A percentile compares a stretch with the other conserved stretches of the same genome.
These are phyloP conservation scores for Annona squamosa DNA, from an alignment of 164 flowering plant genomes.

Conservation along the genomic window DNA sequence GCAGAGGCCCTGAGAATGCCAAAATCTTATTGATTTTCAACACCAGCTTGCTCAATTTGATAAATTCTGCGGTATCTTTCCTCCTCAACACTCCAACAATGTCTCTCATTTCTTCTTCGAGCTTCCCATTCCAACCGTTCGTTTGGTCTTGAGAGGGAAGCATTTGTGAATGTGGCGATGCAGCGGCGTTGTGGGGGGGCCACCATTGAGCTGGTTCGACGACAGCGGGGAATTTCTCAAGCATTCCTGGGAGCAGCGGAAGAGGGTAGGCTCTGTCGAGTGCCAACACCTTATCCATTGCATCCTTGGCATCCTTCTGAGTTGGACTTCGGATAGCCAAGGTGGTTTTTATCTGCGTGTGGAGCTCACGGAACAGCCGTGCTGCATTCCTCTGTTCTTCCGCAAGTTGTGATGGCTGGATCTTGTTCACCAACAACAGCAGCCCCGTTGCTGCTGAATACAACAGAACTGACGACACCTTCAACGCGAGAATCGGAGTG, in stretches of 20 bases:
- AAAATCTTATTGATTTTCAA: conserved; percentile 41
- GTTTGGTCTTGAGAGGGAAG: neutral
- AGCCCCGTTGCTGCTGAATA: conserved; percentile 56
- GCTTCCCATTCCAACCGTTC: conserved; percentile 38
- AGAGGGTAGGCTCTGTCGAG: conserved; percentile 53
- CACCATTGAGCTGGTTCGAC: conserved; percentile 47
- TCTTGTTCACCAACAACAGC: conserved; percentile 49
- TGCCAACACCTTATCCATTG: conserved; percentile 36
- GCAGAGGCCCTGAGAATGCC: conserved; percentile 46
- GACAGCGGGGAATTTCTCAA: conserved; percentile 40
- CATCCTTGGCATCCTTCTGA: conserved; percentile 19
- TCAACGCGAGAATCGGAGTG: conserved; percentile 25
- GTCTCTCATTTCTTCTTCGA: conserved; percentile 51
- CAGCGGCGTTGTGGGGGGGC: conserved; percentile 9
- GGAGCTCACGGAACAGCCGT: conserved; percentile 52
- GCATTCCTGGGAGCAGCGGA: conserved; percentile 42
- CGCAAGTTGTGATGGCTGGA: conserved; percentile 74
- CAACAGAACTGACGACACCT: conserved; percentile 37
- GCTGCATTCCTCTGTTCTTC: conserved; percentile 70
- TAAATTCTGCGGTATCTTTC: conserved; percentile 40
- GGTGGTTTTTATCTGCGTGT: conserved; percentile 30
- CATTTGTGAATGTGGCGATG: neutral
- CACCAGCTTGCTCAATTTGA: conserved; percentile 30
- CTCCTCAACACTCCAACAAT: conserved; percentile 31
- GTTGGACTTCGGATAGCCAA: conserved; percentile 26